A percentile compares a stretch with the other conserved stretches of the same genome.
Conservation (phyloP, 768 basidiomycete species). For the Pisolithus sp. region DNA sequence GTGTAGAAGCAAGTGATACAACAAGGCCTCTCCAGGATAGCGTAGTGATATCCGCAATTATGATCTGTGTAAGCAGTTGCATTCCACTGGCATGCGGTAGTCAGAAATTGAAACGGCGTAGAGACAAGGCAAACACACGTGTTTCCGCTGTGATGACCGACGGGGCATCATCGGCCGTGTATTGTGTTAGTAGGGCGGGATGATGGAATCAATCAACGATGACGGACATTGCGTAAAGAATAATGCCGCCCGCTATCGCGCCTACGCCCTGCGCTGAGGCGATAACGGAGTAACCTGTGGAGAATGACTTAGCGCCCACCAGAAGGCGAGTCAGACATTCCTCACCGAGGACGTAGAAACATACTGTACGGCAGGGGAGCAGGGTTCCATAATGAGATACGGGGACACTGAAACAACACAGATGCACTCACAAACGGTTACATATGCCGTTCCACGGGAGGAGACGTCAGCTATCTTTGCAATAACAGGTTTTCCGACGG, state of each 20-base stretch:
- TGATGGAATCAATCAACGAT: slow-evolving; percentile 1
- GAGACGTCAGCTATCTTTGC: slow-evolving; percentile 64
- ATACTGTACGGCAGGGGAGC: slow-evolving; percentile 23
- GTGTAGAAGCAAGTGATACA: slow-evolving; percentile 38
- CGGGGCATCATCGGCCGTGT: too few species aligned
- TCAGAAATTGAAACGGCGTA: too few species aligned
- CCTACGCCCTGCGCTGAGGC: slow-evolving; percentile 42
- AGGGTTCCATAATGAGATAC: background rate
- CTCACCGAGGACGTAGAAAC: slow-evolving; percentile 56
- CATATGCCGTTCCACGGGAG: slow-evolving; percentile 60
- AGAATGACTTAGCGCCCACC: background rate
- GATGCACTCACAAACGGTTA: slow-evolving; percentile 38
- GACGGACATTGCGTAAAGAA: slow-evolving; percentile 50
- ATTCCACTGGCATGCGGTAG: slow-evolving; percentile 35
- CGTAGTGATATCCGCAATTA: slow-evolving; percentile 57
- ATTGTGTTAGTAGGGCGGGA: too few species aligned
- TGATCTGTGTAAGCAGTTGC: slow-evolving; percentile 57
- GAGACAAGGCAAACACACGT: too few species aligned
- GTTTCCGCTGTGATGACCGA: too few species aligned
- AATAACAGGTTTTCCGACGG: slow-evolving; percentile 53
- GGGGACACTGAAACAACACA: slow-evolving; percentile 32
- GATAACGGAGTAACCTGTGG: slow-evolving; percentile 45
- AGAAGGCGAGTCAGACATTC: slow-evolving; percentile 4
- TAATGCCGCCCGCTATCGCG: slow-evolving; percentile 46
- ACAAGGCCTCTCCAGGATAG: slow-evolving; percentile 52